A percentile compares a stretch with the other conserved stretches of the same genome.
phyloP scores from a whole-genome alignment of 805 yeast species.

The Komagataella mondaviorum region DNA sequence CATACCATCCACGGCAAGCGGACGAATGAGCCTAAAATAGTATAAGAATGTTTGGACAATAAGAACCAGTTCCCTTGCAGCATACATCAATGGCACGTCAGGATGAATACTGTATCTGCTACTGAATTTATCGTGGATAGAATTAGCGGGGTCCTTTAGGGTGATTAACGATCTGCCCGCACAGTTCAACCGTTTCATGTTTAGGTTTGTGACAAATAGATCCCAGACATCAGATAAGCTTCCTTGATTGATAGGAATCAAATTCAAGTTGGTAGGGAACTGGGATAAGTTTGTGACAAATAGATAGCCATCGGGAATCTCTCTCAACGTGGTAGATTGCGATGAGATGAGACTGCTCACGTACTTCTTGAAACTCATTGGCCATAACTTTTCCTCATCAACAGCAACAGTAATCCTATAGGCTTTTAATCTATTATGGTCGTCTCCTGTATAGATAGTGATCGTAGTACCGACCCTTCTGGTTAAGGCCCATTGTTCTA shows the following conservation, averaged over 20 bases:
- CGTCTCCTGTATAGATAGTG: slow-evolving; percentile 78
- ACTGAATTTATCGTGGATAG: slow-evolving; percentile 70
- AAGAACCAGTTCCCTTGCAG: slow-evolving; percentile 62
- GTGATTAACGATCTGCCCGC: slow-evolving; percentile 76
- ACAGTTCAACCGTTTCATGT: slow-evolving; percentile 66
- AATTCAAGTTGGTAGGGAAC: slow-evolving; percentile 52
- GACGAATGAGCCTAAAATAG: slow-evolving; percentile 63
- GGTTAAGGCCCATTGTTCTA: slow-evolving; percentile 88
- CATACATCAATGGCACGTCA: slow-evolving; percentile 43
- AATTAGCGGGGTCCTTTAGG: slow-evolving; percentile 57
- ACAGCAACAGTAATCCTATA: slow-evolving; percentile 41
- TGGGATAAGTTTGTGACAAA: slow-evolving; percentile 77
- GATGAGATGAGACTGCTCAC: slow-evolving; percentile 52
- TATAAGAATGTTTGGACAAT: slow-evolving; percentile 64
- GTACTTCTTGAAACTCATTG: slow-evolving; percentile 39
- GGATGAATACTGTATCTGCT: slow-evolving; percentile 52
- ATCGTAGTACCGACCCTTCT: slow-evolving; percentile 56
- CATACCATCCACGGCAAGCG: slow-evolving; percentile 69
- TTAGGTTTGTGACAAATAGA: slow-evolving; percentile 58
- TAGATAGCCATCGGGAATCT: slow-evolving; percentile 43
- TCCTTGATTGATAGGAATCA: slow-evolving; percentile 60
- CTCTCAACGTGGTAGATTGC: slow-evolving; percentile 52
- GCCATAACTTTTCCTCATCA: slow-evolving; percentile 30
- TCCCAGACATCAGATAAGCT: slow-evolving; percentile 35
- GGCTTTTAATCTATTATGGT: slow-evolving; percentile 47